Evolutionary conservation across 176 grass and related monocot genomes (phyloP).

Genomic region (Dactylis glomerata): DNA sequence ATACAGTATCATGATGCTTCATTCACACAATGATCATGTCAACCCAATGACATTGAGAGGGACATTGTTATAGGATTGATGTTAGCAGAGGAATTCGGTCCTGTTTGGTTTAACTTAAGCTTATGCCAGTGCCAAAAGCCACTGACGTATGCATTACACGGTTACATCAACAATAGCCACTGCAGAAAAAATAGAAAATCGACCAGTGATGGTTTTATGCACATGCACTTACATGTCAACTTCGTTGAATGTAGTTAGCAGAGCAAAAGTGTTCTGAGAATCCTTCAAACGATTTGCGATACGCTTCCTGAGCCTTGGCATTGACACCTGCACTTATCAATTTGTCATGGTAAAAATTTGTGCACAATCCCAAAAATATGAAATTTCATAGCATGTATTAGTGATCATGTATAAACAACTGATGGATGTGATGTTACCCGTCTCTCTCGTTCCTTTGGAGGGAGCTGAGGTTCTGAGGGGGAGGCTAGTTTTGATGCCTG

Average conservation of each 20-base stretch:
- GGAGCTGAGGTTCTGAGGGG: constrained; percentile 73
- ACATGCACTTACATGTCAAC: constrained; percentile 74
- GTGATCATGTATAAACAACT: background rate
- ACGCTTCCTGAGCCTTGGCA: constrained; percentile 78
- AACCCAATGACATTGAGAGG: background rate
- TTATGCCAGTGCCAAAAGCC: background rate
- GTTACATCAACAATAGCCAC: constrained; percentile 8
- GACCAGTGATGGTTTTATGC: background rate
- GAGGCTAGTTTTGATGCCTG: constrained; percentile 35
- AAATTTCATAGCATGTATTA: constrained; percentile 4
- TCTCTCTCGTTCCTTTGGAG: constrained; percentile 82
- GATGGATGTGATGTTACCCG: constrained; percentile 34
- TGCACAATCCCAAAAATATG: background rate
- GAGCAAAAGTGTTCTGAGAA: constrained; percentile 87
- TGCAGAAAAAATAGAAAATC: background rate
- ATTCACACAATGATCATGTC: background rate
- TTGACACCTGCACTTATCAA: constrained; percentile 51
- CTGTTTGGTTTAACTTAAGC: background rate
- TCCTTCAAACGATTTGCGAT: constrained; percentile 80
- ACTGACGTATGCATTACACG: background rate
- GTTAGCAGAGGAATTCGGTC: background rate
- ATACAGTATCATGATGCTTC: background rate
- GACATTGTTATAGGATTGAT: background rate
- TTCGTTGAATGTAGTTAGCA: constrained; percentile 84
- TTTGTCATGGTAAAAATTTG: background rate